A percentile compares a stretch with the other conserved stretches of the same genome.
Evolutionary conservation across 2,329 filamentous ascomycete species (phyloP).

Genomic region (Sporothrix schenckii): DNA sequence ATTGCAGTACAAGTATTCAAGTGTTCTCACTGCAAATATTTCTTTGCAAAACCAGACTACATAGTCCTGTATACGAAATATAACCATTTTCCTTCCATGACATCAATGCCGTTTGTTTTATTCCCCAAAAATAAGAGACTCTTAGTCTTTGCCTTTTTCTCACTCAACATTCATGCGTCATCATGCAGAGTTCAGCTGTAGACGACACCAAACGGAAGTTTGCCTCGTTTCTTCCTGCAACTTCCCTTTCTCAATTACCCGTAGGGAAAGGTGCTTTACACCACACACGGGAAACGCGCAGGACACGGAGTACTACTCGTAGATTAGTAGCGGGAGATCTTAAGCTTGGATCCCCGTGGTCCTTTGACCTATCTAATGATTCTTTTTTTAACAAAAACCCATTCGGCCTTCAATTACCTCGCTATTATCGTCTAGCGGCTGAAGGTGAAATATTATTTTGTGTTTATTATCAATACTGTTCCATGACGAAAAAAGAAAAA

Average conservation of each 20-base stretch:
- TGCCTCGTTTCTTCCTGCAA: not conserved
- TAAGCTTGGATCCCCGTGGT: not conserved
- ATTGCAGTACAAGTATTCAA: not conserved
- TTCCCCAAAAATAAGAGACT: not conserved
- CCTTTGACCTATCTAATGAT: not conserved
- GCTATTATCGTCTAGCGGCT: not conserved
- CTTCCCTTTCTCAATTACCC: not conserved
- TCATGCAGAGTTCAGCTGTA: not conserved
- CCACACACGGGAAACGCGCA: slow-evolving; percentile 6
- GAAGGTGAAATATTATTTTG: not conserved
- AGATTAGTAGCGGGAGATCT: slow-evolving; percentile 3
- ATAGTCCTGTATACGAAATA: not conserved
- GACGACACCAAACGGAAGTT: not conserved
- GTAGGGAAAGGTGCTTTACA: not conserved
- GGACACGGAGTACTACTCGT: not conserved
- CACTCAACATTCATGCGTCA: not conserved
- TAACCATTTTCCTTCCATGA: not conserved
- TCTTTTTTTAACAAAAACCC: not conserved
- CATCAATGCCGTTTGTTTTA: slow-evolving; percentile 9
- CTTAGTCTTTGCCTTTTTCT: too few relatives aligned
- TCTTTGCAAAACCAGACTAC: too few relatives aligned
- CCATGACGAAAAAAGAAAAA: not conserved
- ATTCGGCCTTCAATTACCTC: not conserved
- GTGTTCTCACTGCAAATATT: too few relatives aligned
- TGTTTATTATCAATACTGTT: not conserved